These are phyloP conservation scores for Parasarocladium wereldwijsianum DNA, from an alignment of 2,329 filamentous ascomycete genomes.

Conservation along the genomic window DNA sequence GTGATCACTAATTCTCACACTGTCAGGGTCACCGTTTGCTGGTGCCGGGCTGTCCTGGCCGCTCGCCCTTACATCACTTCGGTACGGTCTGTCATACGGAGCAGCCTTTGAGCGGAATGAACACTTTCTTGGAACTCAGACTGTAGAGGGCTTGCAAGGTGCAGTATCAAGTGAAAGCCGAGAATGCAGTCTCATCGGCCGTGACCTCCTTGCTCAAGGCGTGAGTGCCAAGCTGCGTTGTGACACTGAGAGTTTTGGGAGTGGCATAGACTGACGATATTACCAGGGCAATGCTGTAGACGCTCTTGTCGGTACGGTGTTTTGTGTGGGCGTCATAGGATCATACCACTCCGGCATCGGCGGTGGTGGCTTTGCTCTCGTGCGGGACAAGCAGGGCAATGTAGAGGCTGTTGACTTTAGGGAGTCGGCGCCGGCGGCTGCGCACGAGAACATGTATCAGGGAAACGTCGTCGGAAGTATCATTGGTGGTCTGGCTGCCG, in stretches of 20 bases:
- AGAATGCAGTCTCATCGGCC: slow-evolving; percentile 56
- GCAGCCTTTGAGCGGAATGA: too few relatives aligned
- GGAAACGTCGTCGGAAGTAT: slow-evolving; percentile 54
- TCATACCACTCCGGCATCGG: slow-evolving; percentile 77
- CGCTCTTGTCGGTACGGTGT: slow-evolving; percentile 56
- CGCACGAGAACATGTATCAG: slow-evolving; percentile 72
- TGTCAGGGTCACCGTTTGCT: too few relatives aligned
- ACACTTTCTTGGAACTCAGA: too few relatives aligned
- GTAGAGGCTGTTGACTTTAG: slow-evolving; percentile 86
- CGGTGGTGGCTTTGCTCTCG: slow-evolving; percentile 80
- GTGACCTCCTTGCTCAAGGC: slow-evolving; percentile 40
- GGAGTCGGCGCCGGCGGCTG: slow-evolving; percentile 72
- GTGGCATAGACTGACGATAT: not conserved
- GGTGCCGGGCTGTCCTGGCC: too few relatives aligned
- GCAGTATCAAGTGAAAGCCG: slow-evolving; percentile 57
- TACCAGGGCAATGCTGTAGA: slow-evolving; percentile 59
- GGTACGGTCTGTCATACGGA: too few relatives aligned
- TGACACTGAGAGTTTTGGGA: not conserved
- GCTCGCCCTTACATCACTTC: too few relatives aligned
- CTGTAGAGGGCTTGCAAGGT: slow-evolving; percentile 23
- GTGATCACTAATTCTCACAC: too few relatives aligned
- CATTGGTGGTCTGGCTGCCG: slow-evolving; percentile 56
- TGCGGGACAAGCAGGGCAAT: slow-evolving; percentile 55
- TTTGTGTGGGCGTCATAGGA: slow-evolving; percentile 61
- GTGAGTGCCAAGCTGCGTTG: slow-evolving; percentile 19